Base-by-base conservation (phyloP, 1,139 yeast genomes). In the Komagataea norvegica region DNA sequence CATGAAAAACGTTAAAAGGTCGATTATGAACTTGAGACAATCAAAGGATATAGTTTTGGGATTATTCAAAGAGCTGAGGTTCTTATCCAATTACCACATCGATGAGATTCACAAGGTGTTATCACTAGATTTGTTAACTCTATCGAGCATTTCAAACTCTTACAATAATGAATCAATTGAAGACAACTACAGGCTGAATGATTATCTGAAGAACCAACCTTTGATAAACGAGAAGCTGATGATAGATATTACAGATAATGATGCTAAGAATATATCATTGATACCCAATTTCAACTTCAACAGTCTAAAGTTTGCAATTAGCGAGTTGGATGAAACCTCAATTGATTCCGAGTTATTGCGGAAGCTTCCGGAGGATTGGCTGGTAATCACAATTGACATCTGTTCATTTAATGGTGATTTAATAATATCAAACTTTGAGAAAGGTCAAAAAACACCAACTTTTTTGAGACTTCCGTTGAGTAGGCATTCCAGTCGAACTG, bases 301-400 rank as follows among this genome's bases (percentile, higher is more conserved):
- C 6, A 24, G 24, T 4, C 31, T 48, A 14, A 27, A 29, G 8
- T 38, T 42, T 27, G 19, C 38, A 27, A 22, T 31, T 13, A 25
- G 30, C 34, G 43, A 26, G 38, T 39, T 40, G 20, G 34, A 27
- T 26, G 38, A 37, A 30, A 52, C 44, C 38, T 47, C 37, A n/a
- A 13, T 31, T 6, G 41, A 40, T 23, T 35, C 42, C 5, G 40
- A 40, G 16, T 38, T 36, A 13, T 41, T 37, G 25, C 47, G 29
- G 34, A 45, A 29, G 25, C 38, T 61, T 38, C 86, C 88, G 0
- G 48, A 57, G 0, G 56, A 61, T 22, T 85, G 91, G 85, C 59
- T 70, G 11, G 71, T 79, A 0, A 61, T 86, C 1, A 68, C 83
- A 0, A 57, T 88, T 19, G 89, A 81, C 51, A 56, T 77, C n/a